A percentile compares a stretch with the other conserved stretches of the same genome.
Evolutionary conservation across 2,329 filamentous ascomycete genomes (phyloP).

Genomic region (Lasiodiplodia theobromae): DNA sequence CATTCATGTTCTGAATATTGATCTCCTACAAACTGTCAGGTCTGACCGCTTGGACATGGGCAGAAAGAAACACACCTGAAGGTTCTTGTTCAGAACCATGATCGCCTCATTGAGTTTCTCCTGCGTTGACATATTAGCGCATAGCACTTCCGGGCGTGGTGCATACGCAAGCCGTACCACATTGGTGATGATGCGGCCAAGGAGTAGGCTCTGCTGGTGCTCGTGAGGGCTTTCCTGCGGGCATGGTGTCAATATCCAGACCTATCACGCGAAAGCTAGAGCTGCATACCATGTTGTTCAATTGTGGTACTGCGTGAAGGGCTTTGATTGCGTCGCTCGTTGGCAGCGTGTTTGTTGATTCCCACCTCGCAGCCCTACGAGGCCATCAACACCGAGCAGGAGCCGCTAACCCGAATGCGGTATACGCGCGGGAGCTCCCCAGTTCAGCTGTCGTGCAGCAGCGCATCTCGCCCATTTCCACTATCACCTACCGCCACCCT

Average conservation of each 20-base stretch:
- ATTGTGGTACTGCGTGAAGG: slow-evolving; percentile 20
- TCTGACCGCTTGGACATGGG: not conserved
- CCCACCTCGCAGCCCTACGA: slow-evolving; percentile 5
- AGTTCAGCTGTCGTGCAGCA: slow-evolving; percentile 10
- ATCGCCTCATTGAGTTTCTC: slow-evolving; percentile 97
- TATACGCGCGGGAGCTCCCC: slow-evolving; percentile 6
- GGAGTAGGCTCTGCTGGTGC: slow-evolving; percentile 91
- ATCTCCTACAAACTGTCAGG: slow-evolving; percentile 71
- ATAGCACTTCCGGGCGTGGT: not conserved
- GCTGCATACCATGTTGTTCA: slow-evolving; percentile 39
- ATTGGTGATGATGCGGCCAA: slow-evolving; percentile 96
- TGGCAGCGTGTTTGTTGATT: slow-evolving; percentile 24
- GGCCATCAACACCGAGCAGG: slow-evolving; percentile 19
- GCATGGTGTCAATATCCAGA: slow-evolving; percentile 4
- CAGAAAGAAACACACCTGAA: slow-evolving; percentile 67
- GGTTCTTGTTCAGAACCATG: slow-evolving; percentile 87
- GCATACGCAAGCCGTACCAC: slow-evolving; percentile 71
- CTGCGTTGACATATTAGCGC: slow-evolving; percentile 55
- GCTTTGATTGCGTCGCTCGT: slow-evolving; percentile 1
- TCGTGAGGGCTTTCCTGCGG: slow-evolving; percentile 90
- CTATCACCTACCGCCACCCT: slow-evolving; percentile 10
- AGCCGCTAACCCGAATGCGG: slow-evolving; percentile 18
- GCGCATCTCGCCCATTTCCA: not conserved
- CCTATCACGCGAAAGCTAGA: not conserved
- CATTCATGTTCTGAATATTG: slow-evolving; percentile 98